Evolutionary conservation across 257 asterid species (phyloP).

Genomic region (Catharanthus roseus): DNA sequence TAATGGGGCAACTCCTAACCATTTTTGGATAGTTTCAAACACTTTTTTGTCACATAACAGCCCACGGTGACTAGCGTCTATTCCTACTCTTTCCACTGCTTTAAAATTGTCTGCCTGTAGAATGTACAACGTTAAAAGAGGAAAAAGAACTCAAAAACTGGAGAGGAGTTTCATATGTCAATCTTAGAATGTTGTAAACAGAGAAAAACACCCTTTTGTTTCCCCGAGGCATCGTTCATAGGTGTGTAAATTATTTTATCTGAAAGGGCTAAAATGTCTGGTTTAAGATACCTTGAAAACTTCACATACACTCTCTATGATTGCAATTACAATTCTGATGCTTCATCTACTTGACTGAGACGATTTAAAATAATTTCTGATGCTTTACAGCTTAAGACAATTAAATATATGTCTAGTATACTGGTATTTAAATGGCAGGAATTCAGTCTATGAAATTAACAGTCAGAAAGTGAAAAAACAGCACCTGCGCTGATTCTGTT

Average conservation of each 20-base stretch:
- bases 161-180: neutral
- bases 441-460: neutral
- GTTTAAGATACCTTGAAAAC: neutral
- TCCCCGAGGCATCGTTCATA: neutral
- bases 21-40: constrained; percentile 44
- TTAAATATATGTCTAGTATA: neutral
- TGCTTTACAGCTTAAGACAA: neutral
- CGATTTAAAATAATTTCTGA: neutral
- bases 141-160: too few species aligned
- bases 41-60: constrained; percentile 48
- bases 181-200: neutral
- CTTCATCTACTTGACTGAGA: too few species aligned
- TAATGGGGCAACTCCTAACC: constrained; percentile 62
- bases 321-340: neutral
- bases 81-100: constrained; percentile 76
- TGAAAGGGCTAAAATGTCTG: neutral
- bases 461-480: neutral
- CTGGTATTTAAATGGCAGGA: neutral
- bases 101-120: constrained; percentile 67
- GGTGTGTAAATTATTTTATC: neutral
- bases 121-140: neutral
- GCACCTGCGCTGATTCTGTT: constrained; percentile 77
- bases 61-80: constrained; percentile 54
- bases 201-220: too few species aligned
- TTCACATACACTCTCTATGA: neutral